These are phyloP conservation scores for Beta macrorhiza DNA, from an alignment of 179 eudicot genomes.

Conservation along the genomic window DNA sequence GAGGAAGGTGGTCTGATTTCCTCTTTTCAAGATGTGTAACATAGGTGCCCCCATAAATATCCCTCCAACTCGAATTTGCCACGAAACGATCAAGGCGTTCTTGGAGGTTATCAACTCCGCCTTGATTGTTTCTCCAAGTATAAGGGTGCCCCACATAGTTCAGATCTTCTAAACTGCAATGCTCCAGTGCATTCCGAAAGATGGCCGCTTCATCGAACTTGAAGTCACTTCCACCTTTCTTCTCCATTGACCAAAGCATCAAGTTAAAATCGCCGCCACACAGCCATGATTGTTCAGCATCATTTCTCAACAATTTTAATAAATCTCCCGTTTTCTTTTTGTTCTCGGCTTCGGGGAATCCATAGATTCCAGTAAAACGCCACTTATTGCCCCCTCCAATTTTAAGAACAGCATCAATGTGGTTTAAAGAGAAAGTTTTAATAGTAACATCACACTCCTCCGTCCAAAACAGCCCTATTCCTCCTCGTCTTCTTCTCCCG, in stretches of 20 bases:
- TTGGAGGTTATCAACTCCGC: background rate
- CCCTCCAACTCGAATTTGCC: background rate
- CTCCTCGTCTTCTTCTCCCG: background rate
- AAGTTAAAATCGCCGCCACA: background rate
- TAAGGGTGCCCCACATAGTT: background rate
- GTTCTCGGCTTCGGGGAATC: background rate
- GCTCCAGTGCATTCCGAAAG: background rate
- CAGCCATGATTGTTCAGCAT: accelerated
- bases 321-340: background rate
- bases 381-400: background rate
- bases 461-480: background rate
- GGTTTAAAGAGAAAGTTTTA: background rate
- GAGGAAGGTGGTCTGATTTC: background rate
- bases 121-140: background rate
- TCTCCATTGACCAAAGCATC: background rate
- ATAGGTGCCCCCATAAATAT: background rate
- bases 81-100: background rate
- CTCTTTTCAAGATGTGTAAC: background rate
- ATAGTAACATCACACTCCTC: too few relatives aligned
- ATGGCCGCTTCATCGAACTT: background rate
- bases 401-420: background rate
- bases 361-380: background rate
- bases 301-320: background rate
- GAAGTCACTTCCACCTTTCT: background rate
- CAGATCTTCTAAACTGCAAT: background rate